Evolutionary conservation across 345 rosid genomes (phyloP).

Genomic region (Eucalyptus decipiens): DNA sequence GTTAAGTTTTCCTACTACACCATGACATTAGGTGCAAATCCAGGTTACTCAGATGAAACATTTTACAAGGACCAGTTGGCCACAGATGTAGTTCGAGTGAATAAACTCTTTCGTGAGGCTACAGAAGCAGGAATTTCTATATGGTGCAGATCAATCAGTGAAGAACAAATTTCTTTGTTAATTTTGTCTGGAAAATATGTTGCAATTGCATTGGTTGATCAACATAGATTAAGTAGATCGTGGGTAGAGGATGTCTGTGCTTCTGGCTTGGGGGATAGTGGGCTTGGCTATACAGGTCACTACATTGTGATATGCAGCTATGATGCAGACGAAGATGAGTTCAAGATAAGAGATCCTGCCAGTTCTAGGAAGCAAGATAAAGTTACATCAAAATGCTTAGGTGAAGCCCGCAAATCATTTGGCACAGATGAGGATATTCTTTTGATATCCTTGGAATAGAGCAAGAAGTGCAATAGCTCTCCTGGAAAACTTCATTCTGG

Average conservation of each 20-base stretch:
- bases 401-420: slow-evolving; percentile 60
- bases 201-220: slow-evolving; percentile 88
- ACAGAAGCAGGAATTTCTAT: slow-evolving; percentile 50
- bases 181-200: slow-evolving; percentile 67
- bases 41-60: slow-evolving; percentile 60
- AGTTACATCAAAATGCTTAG: slow-evolving; percentile 56
- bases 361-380: slow-evolving; percentile 52
- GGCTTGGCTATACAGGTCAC: slow-evolving; percentile 66
- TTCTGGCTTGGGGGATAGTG: slow-evolving; percentile 27
- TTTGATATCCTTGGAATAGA: slow-evolving; percentile 29
- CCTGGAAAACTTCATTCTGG: background rate
- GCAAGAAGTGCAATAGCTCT: background rate
- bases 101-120: slow-evolving; percentile 64
- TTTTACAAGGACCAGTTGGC: slow-evolving; percentile 94
- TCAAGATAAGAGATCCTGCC: slow-evolving; percentile 94
- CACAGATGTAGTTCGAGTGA: slow-evolving; percentile 66
- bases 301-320: slow-evolving; percentile 86
- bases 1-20: slow-evolving; percentile 78
- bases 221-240: slow-evolving; percentile 61
- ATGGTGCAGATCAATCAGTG: slow-evolving; percentile 71
- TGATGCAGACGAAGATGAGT: slow-evolving; percentile 60
- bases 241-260: slow-evolving; percentile 54
- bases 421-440: slow-evolving; percentile 87
- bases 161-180: slow-evolving; percentile 54
- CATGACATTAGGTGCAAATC: slow-evolving; percentile 82